These are phyloP conservation scores for Penicillium hordei DNA, from an alignment of 2,329 filamentous ascomycete genomes.

Conservation along the genomic window DNA sequence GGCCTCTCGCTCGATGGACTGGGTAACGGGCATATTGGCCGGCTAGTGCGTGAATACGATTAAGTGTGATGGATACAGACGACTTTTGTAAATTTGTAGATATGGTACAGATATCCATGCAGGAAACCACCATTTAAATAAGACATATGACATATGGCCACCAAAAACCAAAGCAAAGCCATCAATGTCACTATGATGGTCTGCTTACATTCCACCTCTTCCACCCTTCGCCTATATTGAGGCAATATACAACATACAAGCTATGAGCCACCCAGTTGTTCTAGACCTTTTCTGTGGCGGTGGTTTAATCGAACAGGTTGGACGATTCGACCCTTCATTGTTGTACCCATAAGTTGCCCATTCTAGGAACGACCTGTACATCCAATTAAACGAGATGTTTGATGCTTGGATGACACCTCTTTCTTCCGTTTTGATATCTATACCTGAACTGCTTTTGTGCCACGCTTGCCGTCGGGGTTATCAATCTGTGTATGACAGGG, in stretches of 20 bases:
- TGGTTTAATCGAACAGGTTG: neutral
- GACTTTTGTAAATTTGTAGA: neutral
- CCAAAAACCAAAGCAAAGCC: neutral
- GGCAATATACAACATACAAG: neutral
- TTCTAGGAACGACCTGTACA: neutral
- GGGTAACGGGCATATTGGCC: constrained; percentile 16
- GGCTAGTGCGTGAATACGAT: neutral
- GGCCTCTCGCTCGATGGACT: constrained; percentile 21
- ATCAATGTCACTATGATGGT: constrained; percentile 9
- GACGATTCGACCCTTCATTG: neutral
- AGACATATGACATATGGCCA: neutral
- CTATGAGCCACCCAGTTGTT: neutral
- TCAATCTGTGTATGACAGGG: neutral
- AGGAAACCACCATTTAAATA: constrained; percentile 4
- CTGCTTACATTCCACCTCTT: neutral
- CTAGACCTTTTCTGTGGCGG: constrained; percentile 8
- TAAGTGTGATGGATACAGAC: neutral
- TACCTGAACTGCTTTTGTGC: neutral
- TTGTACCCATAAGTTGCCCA: neutral
- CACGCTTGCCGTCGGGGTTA: neutral
- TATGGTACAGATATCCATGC: neutral
- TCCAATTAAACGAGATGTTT: neutral
- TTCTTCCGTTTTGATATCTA: neutral
- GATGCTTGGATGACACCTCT: neutral
- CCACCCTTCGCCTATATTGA: neutral